phyloP scores from a whole-genome alignment of 352 stramenopile genomes.

The Blastocystis sp. region DNA sequence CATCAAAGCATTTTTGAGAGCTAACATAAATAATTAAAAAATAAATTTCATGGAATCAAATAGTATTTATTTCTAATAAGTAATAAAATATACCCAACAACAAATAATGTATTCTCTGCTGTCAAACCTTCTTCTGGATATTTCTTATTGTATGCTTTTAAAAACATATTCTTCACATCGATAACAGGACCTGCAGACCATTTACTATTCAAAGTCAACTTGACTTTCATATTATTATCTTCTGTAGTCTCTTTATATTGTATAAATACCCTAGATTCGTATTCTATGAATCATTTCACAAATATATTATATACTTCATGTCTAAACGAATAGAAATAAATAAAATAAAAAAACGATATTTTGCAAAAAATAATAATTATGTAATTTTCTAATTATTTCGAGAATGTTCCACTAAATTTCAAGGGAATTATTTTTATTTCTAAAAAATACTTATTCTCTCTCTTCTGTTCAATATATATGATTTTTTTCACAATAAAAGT shows the following conservation, averaged over 20 bases:
- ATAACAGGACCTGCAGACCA: conserved; percentile 25
- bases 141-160: conserved; percentile 67
- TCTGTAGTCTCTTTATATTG: conserved; percentile 35
- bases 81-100: too few relatives aligned
- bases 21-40: conserved; percentile 51
- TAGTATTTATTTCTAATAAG: too few relatives aligned
- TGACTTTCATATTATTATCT: conserved; percentile 26
- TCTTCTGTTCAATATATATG: too few relatives aligned
- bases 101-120: conserved; percentile 35
- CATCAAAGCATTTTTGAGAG: conserved; percentile 1
- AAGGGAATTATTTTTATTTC: too few relatives aligned
- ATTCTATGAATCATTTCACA: not conserved
- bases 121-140: conserved; percentile 50
- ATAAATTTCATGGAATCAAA: conserved; percentile 50
- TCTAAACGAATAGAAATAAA: not conserved
- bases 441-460: too few relatives aligned
- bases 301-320: conserved; percentile 11
- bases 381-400: too few relatives aligned
- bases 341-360: not conserved
- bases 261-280: conserved; percentile 22
- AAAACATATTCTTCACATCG: conserved; percentile 51
- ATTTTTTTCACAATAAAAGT: too few relatives aligned
- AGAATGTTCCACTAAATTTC: too few relatives aligned
- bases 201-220: conserved; percentile 33
- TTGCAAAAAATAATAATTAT: too few relatives aligned